Percentiles rank a stretch among this genome's conserved stretches.
phyloP scores from a whole-genome alignment of 345 rosid species.

The Gossypium herbaceum region DNA sequence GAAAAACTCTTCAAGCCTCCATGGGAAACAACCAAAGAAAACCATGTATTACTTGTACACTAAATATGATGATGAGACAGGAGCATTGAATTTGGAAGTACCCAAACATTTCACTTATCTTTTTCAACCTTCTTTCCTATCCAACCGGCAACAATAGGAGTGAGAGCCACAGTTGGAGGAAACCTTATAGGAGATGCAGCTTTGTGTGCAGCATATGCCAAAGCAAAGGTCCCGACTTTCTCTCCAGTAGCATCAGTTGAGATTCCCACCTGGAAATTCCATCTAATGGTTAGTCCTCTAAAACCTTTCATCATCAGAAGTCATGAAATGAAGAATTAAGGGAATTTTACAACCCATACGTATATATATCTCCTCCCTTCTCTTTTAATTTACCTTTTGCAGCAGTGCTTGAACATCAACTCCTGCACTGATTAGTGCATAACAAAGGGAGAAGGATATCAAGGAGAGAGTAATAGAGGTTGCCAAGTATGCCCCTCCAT shows the following conservation, averaged over 20 bases:
- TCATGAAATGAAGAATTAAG: constrained; percentile 12
- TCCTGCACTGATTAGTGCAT: constrained; percentile 60
- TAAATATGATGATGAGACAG: not conserved
- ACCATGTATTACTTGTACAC: not conserved
- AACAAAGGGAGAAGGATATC: constrained; percentile 76
- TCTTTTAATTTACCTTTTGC: constrained; percentile 34
- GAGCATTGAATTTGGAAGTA: not conserved
- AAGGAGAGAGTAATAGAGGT: constrained; percentile 87
- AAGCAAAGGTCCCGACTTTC: constrained; percentile 79
- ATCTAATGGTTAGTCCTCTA: not conserved
- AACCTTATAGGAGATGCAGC: constrained; percentile 95
- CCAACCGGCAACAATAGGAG: constrained; percentile 87
- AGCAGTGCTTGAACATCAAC: constrained; percentile 76
- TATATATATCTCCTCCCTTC: not conserved
- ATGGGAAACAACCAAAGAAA: not conserved
- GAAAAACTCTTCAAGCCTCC: not conserved
- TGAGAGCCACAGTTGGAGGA: constrained; percentile 85
- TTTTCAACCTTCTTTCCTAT: constrained; percentile 75
- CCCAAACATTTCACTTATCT: constrained; percentile 25
- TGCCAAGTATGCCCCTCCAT: constrained; percentile 94
- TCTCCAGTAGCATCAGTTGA: constrained; percentile 61
- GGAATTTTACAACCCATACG: not conserved
- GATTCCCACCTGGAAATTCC: constrained; percentile 60
- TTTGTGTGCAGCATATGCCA: constrained; percentile 93
- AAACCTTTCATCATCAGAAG: not conserved